Evolutionary conservation across 371 early-diverging fungal genomes (phyloP).

Genomic region (Rhizopus sp.): DNA sequence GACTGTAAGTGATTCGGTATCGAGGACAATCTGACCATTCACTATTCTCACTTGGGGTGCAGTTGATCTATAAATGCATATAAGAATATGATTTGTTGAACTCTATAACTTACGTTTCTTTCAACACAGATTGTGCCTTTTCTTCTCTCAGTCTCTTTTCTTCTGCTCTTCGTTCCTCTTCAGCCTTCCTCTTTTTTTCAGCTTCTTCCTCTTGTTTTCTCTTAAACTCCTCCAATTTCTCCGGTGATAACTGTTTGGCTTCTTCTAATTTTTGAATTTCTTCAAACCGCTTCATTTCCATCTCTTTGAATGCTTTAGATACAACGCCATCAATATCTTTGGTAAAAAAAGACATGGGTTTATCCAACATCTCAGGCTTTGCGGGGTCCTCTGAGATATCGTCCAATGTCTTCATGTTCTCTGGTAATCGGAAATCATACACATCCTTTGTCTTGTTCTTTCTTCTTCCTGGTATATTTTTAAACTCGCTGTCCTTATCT

Average conservation of each 20-base stretch:
- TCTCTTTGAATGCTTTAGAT: conserved; percentile 49
- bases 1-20: conserved; percentile 54
- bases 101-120: conserved; percentile 30
- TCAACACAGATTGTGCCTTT: conserved; percentile 17
- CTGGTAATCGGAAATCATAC: conserved; percentile 10
- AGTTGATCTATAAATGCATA: conserved; percentile 31
- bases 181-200: conserved; percentile 8
- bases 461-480: too few species aligned
- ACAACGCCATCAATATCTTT: conserved; percentile 55
- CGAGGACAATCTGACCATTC: conserved; percentile 68
- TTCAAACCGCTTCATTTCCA: conserved; percentile 28
- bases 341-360: conserved; percentile 50
- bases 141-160: conserved; percentile 15
- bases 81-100: not conserved
- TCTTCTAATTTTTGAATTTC: conserved; percentile 28
- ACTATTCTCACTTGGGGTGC: conserved; percentile 64
- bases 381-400: conserved; percentile 44
- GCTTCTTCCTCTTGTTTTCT: conserved; percentile 27
- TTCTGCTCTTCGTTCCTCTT: conserved; percentile 11
- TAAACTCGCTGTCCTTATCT: not conserved
- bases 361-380: conserved; percentile 36
- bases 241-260: conserved; percentile 19
- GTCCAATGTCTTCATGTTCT: conserved; percentile 39
- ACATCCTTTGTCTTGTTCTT: not conserved
- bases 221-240: conserved; percentile 23